Percentiles rank a stretch among this genome's conserved stretches.
Evolutionary conservation across 208 protist genomes (phyloP).

Genomic region (Crithidia fasciculata): DNA sequence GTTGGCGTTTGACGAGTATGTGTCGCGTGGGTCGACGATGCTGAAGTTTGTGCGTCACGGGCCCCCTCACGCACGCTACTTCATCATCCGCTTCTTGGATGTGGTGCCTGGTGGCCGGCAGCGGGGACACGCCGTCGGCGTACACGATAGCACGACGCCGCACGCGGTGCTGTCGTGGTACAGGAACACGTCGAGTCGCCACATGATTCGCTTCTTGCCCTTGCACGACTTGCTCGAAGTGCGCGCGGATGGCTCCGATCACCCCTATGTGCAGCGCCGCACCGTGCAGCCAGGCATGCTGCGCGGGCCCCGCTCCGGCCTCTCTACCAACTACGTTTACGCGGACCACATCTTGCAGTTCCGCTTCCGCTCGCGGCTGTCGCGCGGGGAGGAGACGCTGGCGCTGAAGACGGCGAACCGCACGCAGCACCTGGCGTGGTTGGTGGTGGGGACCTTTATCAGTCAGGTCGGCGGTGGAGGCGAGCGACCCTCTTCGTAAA

Average conservation of each 20-base stretch:
- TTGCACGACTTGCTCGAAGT: slow-evolving; percentile 58
- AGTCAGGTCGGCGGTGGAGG: slow-evolving; percentile 38
- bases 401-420: slow-evolving; percentile 57
- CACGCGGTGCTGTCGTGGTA: slow-evolving; percentile 65
- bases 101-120: slow-evolving; percentile 7
- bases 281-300: slow-evolving; percentile 46
- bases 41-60: slow-evolving; percentile 60
- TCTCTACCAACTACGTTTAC: slow-evolving; percentile 47
- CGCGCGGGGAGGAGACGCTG: slow-evolving; percentile 50
- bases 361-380: slow-evolving; percentile 49
- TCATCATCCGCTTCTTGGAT: slow-evolving; percentile 67
- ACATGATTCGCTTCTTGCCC: slow-evolving; percentile 66
- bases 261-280: slow-evolving; percentile 55
- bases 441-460: slow-evolving; percentile 73
- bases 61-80: slow-evolving; percentile 66
- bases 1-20: slow-evolving; percentile 74
- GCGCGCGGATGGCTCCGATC: slow-evolving; percentile 39
- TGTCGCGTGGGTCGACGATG: slow-evolving; percentile 52
- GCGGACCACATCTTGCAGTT: slow-evolving; percentile 64
- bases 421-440: slow-evolving; percentile 56
- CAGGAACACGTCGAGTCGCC: slow-evolving; percentile 35
- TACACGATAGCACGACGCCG: slow-evolving; percentile 12
- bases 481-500: background rate
- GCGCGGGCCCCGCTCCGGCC: slow-evolving; percentile 33
- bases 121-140: background rate